Base-by-base conservation (phyloP, 306 rosid species). In the Potentilla sterilis region DNA sequence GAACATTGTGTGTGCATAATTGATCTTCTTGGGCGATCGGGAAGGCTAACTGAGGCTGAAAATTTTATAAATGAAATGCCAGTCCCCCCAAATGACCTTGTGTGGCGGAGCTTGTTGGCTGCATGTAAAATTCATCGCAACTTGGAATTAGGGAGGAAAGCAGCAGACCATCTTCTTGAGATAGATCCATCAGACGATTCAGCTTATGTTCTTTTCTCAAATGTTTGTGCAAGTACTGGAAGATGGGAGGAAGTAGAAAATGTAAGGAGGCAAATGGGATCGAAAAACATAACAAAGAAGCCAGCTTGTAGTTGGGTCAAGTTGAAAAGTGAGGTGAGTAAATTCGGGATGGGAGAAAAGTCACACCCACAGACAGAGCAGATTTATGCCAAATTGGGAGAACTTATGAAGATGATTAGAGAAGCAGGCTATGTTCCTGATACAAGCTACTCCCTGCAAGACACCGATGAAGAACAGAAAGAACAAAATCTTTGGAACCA, bases 401-500 rank as follows among this genome's bases (percentile, higher is more conserved):
- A 84, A 86, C 89, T 91, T 58, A 85, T 67, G 80, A 94, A 84
- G 85, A 84, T 88, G 79, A 80, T 87, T 24, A 79, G 81, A 79
- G 96, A 89, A 86, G 87, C 91, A 46, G 97, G 98, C 40, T 90
- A 91, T 81, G 83, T 90, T 74, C 82, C 97, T 32, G 98, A 94
- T 78, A 92, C 91, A 80, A 90, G 90, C 88, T 83, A 82, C 80
- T 82, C 95, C 11, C 81, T 94, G 76, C 98, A 94, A 48, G 98
- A 94, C 43, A 91, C 87, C 12, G 98, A 94, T 54, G 97, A 92
- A 78, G 97, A 94, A 80, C 95, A 91, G 73, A 94, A 88, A 81
- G 97, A 94, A 83, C 96, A 86, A 59, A 90, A 90, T 85, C 97
- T 94, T 83, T 91, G 96, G 97, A 91, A 90, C 81, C 97, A 94